A percentile compares a stretch with the other conserved stretches of the same genome.
phyloP scores from a whole-genome alignment of 441 rosid genomes.

The Gossypium schwendimanii region DNA sequence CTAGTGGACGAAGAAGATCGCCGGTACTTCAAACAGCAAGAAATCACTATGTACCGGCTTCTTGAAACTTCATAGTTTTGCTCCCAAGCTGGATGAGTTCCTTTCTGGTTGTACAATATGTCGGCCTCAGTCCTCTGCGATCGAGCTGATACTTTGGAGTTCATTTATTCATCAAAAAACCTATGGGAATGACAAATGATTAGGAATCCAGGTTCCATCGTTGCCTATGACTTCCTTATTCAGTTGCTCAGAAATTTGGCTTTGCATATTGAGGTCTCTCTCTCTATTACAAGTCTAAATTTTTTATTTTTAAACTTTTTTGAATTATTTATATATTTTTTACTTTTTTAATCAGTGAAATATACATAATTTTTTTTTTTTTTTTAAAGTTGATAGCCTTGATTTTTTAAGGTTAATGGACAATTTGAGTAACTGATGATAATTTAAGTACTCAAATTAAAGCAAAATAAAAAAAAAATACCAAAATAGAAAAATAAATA shows the following conservation, averaged over 20 bases:
- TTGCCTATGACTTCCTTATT: not conserved
- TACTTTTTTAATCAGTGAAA: too few relatives aligned
- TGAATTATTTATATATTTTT: too few relatives aligned
- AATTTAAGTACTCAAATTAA: too few relatives aligned
- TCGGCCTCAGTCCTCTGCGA: not conserved
- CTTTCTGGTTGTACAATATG: not conserved
- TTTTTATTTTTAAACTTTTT: too few relatives aligned
- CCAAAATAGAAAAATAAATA: too few relatives aligned
- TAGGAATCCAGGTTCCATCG: not conserved
- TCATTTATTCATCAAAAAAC: not conserved
- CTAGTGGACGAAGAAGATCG: conserved; percentile 38
- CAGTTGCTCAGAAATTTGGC: not conserved
- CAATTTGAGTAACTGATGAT: too few relatives aligned
- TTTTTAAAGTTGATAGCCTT: too few relatives aligned
- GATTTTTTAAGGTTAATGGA: too few relatives aligned
- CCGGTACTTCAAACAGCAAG: conserved; percentile 41
- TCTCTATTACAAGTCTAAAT: not conserved
- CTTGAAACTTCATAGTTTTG: conserved; percentile 18
- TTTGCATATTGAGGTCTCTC: not conserved
- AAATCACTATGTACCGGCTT: conserved; percentile 30
- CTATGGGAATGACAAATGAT: not conserved
- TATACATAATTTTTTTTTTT: too few relatives aligned
- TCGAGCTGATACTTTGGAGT: not conserved
- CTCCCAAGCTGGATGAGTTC: not conserved
- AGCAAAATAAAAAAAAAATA: too few relatives aligned